Base-by-base conservation (phyloP, 306 rosid genomes). In the Delonix regia region DNA sequence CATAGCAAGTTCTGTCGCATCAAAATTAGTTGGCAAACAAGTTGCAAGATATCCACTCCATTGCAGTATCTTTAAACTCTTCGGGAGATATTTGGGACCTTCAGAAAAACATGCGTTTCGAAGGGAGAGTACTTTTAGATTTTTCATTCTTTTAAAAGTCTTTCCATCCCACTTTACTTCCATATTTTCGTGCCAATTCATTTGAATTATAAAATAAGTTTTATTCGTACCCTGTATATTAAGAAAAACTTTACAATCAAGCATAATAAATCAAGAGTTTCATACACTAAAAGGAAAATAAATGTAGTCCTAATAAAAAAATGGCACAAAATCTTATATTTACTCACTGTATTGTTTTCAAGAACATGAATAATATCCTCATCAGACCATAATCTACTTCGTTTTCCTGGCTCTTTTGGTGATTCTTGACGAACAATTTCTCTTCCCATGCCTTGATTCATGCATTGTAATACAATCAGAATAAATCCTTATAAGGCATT, bases 361-460 rank as follows among this genome's bases (percentile, higher is more conserved):
- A 84, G 18, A 18, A 84, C 59, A 0, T 63, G 1, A 21, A 41
- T 2, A 4, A 71, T 55, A 7, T 84, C 87, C 5, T 74, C 52
- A 3, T 9, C n/a, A 6, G 0, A 30, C 75, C 79, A 80, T 51
- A 81, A 36, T 24, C 84, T 80, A 16, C 82, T 80, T 5, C 80
- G 76, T 10, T 65, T 15, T 18, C 71, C 67, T 2, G 79, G 84
- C 22, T 63, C 22, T 2, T 7, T 0, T 0, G 55, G 41, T 7
- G 69, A 76, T 42, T 83, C 79, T 51, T 55, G 36, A 0, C 39
- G 25, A 24, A 83, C 76, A 53, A 80, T 80, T 44, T 55, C 79
- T 10, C 5, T 33, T 0, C 61, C 84, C 75, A 71, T 57, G 6
- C 59, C 84, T 47, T 84, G 79, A 73, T 28, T 80, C 84, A 75